Conservation (phyloP, 1,284 basidiomycete species). For the Ustilago lituana region DNA sequence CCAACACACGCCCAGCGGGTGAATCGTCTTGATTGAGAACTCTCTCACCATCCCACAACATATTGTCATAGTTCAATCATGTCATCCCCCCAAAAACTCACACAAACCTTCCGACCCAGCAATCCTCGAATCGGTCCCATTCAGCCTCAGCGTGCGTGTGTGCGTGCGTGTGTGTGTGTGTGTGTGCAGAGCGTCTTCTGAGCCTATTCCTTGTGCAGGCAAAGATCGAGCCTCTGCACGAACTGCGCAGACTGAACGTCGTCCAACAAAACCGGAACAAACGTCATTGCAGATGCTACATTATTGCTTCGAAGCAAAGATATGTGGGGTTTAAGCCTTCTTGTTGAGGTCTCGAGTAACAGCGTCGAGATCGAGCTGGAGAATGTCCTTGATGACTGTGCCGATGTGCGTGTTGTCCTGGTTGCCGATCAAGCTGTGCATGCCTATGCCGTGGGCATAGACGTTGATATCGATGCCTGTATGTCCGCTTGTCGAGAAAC, state of each 20-base stretch:
- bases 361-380: constrained; percentile 55
- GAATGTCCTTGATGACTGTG: constrained; percentile 46
- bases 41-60: background rate
- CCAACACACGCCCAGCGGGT: no score
- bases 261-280: no score
- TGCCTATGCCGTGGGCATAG: constrained; percentile 63
- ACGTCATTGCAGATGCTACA: no score
- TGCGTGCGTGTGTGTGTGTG: background rate
- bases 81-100: constrained; percentile 1
- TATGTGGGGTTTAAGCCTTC: no score
- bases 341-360: constrained; percentile 47
- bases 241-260: no score
- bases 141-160: background rate
- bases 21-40: no score
- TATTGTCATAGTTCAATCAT: constrained; percentile 15
- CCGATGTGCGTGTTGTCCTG: constrained; percentile 68
- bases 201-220: no score
- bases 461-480: constrained; percentile 69
- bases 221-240: no score
- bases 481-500: constrained; percentile 68
- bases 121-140: constrained; percentile 27
- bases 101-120: constrained; percentile 8
- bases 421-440: constrained; percentile 62
- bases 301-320: no score
- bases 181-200: no score